Conservation (phyloP, 805 yeast species). For the Zygosaccharomyces kombuchaensis region DNA sequence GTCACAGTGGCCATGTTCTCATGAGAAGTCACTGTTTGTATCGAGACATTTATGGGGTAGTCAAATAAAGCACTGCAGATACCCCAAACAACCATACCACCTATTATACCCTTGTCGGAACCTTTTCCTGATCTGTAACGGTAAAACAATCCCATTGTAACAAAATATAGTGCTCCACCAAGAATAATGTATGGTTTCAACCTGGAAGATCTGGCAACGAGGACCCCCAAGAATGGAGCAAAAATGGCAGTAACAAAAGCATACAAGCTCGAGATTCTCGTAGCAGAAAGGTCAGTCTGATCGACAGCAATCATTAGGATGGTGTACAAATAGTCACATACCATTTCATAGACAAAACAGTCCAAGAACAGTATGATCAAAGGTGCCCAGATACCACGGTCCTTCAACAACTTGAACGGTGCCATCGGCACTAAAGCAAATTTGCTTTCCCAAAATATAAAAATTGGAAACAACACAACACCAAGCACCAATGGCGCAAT, state of each 20-base stretch:
- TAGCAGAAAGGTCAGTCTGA: conserved; percentile 56
- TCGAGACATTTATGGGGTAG: conserved; percentile 60
- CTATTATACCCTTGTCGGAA: conserved; percentile 56
- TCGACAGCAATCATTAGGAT: conserved; percentile 60
- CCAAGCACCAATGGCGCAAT: conserved; percentile 73
- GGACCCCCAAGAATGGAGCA: conserved; percentile 55
- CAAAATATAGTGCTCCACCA: conserved; percentile 39
- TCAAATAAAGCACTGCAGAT: conserved; percentile 73
- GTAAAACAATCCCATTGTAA: conserved; percentile 56
- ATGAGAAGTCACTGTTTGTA: conserved; percentile 57
- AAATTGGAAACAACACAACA: conserved; percentile 53
- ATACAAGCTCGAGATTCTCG: conserved; percentile 56
- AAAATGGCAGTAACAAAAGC: conserved; percentile 61
- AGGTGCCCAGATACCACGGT: conserved; percentile 73
- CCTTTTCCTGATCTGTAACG: conserved; percentile 49
- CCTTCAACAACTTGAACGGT: conserved; percentile 55
- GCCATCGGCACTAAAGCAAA: conserved; percentile 57
- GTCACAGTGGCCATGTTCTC: conserved; percentile 65
- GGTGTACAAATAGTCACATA: conserved; percentile 63
- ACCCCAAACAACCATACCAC: conserved; percentile 59
- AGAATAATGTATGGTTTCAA: conserved; percentile 56
- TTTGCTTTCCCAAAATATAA: conserved; percentile 53
- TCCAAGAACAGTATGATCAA: conserved; percentile 52
- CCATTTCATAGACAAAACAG: conserved; percentile 63
- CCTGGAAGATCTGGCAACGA: conserved; percentile 45